Evolutionary conservation across 306 rosid species (phyloP).

Genomic region (Malus asiatica): DNA sequence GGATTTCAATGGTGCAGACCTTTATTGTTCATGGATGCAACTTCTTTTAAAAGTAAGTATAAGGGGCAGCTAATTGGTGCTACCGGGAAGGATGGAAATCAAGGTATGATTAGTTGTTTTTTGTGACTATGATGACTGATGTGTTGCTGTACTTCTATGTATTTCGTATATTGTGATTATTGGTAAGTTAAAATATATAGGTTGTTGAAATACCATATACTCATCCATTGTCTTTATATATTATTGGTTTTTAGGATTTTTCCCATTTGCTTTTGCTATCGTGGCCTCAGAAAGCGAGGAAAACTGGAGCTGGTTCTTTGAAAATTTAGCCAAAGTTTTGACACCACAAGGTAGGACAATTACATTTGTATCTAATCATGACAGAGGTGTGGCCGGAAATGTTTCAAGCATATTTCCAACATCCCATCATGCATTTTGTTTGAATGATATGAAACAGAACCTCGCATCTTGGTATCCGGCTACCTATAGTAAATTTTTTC

Average conservation of each 20-base stretch:
- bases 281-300: background rate
- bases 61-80: background rate
- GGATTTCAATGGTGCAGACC: slow-evolving; percentile 1
- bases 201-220: background rate
- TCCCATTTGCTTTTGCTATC: background rate
- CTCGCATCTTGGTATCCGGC: background rate
- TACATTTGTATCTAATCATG: background rate
- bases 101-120: background rate
- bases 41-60: background rate
- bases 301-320: background rate
- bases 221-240: background rate
- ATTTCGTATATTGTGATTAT: background rate
- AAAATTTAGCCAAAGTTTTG: background rate
- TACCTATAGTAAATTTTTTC: background rate
- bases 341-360: background rate
- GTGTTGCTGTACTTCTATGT: background rate
- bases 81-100: background rate
- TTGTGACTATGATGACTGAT: background rate
- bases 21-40: background rate
- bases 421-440: background rate
- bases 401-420: background rate
- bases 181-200: no score
- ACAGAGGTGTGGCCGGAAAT: background rate
- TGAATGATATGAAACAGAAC: slow-evolving; percentile 1
- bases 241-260: background rate